Evolutionary conservation across 345 rosid genomes (phyloP), one percentile per base, ranked within the genome.

Genomic region (Ceriops tagal): DNA sequence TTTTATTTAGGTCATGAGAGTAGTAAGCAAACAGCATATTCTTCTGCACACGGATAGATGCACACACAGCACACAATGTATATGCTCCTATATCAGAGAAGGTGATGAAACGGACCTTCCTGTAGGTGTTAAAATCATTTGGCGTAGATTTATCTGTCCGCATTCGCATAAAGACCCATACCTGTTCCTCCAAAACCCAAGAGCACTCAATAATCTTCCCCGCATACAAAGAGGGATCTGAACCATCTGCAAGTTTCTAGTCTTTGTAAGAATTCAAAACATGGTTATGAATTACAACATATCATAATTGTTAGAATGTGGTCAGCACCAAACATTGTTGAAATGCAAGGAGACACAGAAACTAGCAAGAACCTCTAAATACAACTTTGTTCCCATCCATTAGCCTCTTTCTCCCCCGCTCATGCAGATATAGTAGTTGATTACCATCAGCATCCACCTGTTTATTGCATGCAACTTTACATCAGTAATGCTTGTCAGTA

Each of bases 131-230:
- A 78, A 91, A 62, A 56, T 89, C 98, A 71, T 93, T 93, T 47
- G 97, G 97, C 24, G 86, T 86, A 58, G 83, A 64, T 76, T 93
- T 93, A 85, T 93, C 98, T 1, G 83, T 73, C 75, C 98, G 83
- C 66, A 77, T 69, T 52, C 97, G 87, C 98, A 93, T 91, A 72
- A 80, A 86, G 4, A 75, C 68, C 97, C 98, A 93, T 26, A 77
- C 81, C 52, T 72, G 74, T 66, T 79, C 72, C 46, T 88, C 93
- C 34, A 78, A 67, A 77, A 83, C 86, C 93, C 92, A 89, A 34
- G 87, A 78, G 75, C 98, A 93, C 81, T 93, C 98, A 0, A 93
- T 87, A 64, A 93, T 93, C 82, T 85, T 91, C 74, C 96, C 97
- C 11, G 87, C 83, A 53, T 73, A 86, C 22, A 82, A 79, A 22